Base-by-base conservation (phyloP, 192 early-diverging fungal species). In the Umbelopsis ramanniana region DNA sequence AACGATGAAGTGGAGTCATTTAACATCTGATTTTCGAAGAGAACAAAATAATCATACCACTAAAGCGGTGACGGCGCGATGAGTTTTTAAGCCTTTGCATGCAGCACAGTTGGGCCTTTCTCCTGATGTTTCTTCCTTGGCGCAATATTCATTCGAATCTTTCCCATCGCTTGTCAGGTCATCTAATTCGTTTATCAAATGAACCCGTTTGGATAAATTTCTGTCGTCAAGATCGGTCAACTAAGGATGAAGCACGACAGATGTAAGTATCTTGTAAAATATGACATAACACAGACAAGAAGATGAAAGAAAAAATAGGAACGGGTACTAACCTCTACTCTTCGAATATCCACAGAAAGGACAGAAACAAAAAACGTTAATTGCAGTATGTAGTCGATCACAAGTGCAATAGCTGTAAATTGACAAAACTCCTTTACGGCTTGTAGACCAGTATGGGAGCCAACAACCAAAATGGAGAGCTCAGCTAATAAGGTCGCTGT, bases 311-410 rank as follows among this genome's bases (percentile, higher is more conserved):
- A 15, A 26, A 10, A 3, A n/a, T 60, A 6, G 57, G 57, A 6
- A 63, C 17, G 15, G 5, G 6, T 63, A 60, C 38, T 53, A 76
- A 92, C 86, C 85, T 94, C 91, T 23, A 92, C 76, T 35, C 92
- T 85, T n/a, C 89, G 86, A 63, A 94, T 89, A 86, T 94, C 92
- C 63, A 94, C 91, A 2, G 93, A 90, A n/a, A 94, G 77, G 43
- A 92, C 88, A 0, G 91, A 88, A 37, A 88, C 84, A 63, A 93
- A 93, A 72, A 94, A 93, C 2, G 93, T 91, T 72, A 94, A 86
- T 72, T 93, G 90, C 57, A 94, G 70, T n/a, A 92, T 78, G 74
- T 89, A 93, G 74, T 93, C 92, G 66, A 94, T 89, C 12, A 93
- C 76, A 24, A 94, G 76, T 19, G 89, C 84, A 5, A 89, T 81